These are phyloP conservation scores for Pholiota adiposa DNA, from an alignment of 1,284 basidiomycete species.

Conservation along the genomic window DNA sequence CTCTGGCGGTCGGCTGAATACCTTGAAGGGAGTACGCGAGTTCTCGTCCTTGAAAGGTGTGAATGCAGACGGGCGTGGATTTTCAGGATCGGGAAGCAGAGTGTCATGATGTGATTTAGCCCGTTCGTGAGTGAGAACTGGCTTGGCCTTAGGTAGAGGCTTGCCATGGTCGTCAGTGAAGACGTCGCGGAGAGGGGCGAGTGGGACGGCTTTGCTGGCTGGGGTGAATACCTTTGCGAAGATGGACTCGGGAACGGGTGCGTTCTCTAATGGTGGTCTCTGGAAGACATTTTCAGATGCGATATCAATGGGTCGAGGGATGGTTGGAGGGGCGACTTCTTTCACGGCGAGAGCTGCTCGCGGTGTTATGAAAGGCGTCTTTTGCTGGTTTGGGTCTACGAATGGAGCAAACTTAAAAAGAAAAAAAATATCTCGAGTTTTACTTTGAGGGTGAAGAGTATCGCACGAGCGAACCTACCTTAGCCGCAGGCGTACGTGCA, in stretches of 20 bases:
- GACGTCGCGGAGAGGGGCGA: slow-evolving; percentile 46
- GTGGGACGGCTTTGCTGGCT: slow-evolving; percentile 41
- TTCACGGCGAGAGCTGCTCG: slow-evolving; percentile 38
- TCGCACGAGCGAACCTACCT: slow-evolving; percentile 37
- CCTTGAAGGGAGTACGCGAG: slow-evolving; percentile 65
- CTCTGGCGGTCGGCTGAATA: slow-evolving; percentile 68
- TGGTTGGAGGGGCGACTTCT: slow-evolving; percentile 31
- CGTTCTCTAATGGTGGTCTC: slow-evolving; percentile 30
- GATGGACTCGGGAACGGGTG: slow-evolving; percentile 41
- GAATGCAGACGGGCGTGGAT: slow-evolving; percentile 37
- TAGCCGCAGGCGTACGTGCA: slow-evolving; percentile 51
- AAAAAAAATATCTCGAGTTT: not conserved
- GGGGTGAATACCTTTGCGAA: slow-evolving; percentile 70
- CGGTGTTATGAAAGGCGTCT: slow-evolving; percentile 39
- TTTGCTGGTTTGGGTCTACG: slow-evolving; percentile 43
- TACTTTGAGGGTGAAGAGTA: not conserved
- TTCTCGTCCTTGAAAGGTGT: slow-evolving; percentile 56
- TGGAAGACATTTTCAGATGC: slow-evolving; percentile 22
- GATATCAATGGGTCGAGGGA: slow-evolving; percentile 29
- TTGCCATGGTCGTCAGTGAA: slow-evolving; percentile 52
- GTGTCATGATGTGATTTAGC: slow-evolving; percentile 47
- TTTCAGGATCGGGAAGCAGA: slow-evolving; percentile 26
- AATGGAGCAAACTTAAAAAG: slow-evolving; percentile 50
- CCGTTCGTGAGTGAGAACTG: slow-evolving; percentile 42
- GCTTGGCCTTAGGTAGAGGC: slow-evolving; percentile 37